phyloP scores from a whole-genome alignment of 1,284 basidiomycete genomes.

The Butyriboletus appendiculatus region DNA sequence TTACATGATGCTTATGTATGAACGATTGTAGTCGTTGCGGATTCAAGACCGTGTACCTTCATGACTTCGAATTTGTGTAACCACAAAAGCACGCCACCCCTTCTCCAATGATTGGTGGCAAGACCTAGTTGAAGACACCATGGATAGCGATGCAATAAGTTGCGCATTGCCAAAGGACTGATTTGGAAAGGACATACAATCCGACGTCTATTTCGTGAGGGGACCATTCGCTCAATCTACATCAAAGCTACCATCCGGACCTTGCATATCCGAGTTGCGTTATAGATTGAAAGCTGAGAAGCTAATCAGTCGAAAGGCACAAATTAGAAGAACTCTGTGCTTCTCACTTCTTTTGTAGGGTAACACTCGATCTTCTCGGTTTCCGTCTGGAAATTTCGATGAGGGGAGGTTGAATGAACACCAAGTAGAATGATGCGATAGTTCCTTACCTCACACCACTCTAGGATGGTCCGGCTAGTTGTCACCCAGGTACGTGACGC shows the following conservation, averaged over 20 bases:
- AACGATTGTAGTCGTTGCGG: not conserved
- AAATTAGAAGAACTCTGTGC: not conserved
- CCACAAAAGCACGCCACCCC: no score
- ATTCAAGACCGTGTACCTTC: not conserved
- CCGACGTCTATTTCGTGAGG: conserved; percentile 25
- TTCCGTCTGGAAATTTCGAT: not conserved
- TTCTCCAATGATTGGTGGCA: not conserved
- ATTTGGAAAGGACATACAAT: conserved; percentile 7
- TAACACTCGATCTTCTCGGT: not conserved
- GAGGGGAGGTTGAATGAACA: no score
- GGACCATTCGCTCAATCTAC: conserved; percentile 1
- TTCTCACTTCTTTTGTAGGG: no score
- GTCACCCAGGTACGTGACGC: not conserved
- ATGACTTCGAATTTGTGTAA: no score
- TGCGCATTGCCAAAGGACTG: not conserved
- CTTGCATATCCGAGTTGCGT: conserved; percentile 10
- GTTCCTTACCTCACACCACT: not conserved
- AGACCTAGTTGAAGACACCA: not conserved
- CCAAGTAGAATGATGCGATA: not conserved
- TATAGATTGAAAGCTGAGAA: not conserved
- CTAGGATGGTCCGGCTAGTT: not conserved
- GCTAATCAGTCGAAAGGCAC: not conserved
- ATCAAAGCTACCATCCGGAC: conserved; percentile 28
- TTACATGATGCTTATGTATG: not conserved
- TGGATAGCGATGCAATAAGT: conserved; percentile 31